A percentile compares a stretch with the other conserved stretches of the same genome.
Evolutionary conservation across 2,329 filamentous ascomycete genomes (phyloP).

Genomic region (Monosporascus sp.): DNA sequence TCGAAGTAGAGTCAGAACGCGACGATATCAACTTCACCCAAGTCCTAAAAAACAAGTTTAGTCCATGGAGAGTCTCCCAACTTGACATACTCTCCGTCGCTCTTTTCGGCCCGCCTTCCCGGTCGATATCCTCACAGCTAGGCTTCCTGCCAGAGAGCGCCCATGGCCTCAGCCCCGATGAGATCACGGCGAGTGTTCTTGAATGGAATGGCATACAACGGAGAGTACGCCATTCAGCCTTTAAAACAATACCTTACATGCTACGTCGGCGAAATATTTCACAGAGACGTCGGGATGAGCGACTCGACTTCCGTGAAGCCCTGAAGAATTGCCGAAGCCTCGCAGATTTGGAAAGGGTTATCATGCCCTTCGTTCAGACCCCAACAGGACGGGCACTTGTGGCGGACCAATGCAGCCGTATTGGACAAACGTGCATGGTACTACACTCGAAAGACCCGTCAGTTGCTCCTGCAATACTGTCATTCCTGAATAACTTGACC

Average conservation of each 20-base stretch:
- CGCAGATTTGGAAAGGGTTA: constrained; percentile 19
- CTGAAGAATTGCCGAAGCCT: constrained; percentile 9
- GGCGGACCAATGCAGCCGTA: not conserved
- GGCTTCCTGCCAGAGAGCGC: not conserved
- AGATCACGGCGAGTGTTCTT: constrained; percentile 8
- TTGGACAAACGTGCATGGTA: not conserved
- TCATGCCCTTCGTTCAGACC: constrained; percentile 13
- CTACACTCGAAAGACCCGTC: constrained; percentile 10
- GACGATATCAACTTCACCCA: constrained; percentile 8
- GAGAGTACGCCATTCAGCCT: constrained; percentile 6
- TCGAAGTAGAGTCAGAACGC: constrained; percentile 21
- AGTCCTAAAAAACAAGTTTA: constrained; percentile 9
- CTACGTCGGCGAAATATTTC: constrained; percentile 16
- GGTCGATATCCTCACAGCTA: not conserved
- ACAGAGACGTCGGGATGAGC: not conserved
- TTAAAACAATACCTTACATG: constrained; percentile 21
- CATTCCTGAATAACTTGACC: constrained; percentile 37
- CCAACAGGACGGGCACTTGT: constrained; percentile 12
- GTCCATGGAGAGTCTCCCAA: constrained; percentile 35
- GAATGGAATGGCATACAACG: constrained; percentile 23
- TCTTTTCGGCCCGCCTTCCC: constrained; percentile 17
- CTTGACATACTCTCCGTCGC: constrained; percentile 39
- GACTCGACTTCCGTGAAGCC: constrained; percentile 3
- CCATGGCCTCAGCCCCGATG: not conserved
- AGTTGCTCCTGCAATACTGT: constrained; percentile 17